Evolutionary conservation across 352 stramenopile species (phyloP), one percentile per base, ranked within the genome.

Genomic region (Saprolegnia parasitica): DNA sequence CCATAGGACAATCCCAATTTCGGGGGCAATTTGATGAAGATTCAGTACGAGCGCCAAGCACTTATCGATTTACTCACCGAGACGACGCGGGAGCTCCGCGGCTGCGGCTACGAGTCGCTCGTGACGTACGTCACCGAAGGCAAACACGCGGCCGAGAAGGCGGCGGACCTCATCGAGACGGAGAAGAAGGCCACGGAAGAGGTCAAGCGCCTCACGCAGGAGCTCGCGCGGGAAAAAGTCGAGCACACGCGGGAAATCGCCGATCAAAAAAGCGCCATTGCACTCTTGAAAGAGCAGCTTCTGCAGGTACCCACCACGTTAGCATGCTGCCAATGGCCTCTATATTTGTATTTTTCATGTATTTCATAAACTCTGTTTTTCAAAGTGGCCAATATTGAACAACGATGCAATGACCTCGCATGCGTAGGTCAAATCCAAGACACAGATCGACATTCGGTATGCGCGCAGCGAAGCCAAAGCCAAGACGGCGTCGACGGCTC

Each of bases 11-110:
- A 97, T 74, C 89, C 91, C 6, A 97, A 98, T 65, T 95, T 98
- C 57, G 89, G 81, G 0, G 89, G 87, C 0, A 97, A 97, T 68
- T 77, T 97, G 32, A 73, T 95, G 46, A 97, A 98, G 75, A 96
- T 97, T 68, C 89, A 97, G 73, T 80, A 96, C 46, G 92, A 98
- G 68, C 79, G 90, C 18, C 85, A 90, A 32, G 81, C 77, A 20
- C 72, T 98, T 15, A 77, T 95, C 26, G 83, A 94, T 70, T 73
- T 96, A 32, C 60, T 96, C 1, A 73, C 74, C 5, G 76, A 84
- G 23, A 94, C 82, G 0, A 74, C 87, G 26, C 47, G 35, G 5
- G 86, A 96, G 67, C 75, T 96, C 40, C 86, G 88, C 62, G 84
- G 86, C 63, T 84, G 84, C 32, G 87, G 78, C 6, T 95, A 92